Base-by-base conservation (phyloP, 2,329 filamentous ascomycete genomes). In the Ceratocystis variospora region DNA sequence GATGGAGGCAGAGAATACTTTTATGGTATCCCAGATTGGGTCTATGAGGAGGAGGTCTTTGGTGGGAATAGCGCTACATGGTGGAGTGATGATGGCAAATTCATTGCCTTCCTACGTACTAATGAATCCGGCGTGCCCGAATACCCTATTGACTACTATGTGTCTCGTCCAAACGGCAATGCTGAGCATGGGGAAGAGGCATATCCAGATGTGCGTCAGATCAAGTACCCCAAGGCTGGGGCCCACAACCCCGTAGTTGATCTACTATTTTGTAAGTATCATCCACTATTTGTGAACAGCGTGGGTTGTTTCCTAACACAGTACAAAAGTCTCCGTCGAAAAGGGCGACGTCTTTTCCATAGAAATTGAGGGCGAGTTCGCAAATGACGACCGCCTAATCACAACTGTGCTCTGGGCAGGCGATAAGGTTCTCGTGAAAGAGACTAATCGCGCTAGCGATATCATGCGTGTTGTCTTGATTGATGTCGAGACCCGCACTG, bases 151-250 rank as follows among this genome's bases (percentile, higher is more conserved):
- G 88, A 97, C 72, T 99, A 96, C 79, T 99, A 94, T 75, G 78
- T 96, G 68, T 90, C 89, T 28, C 82, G 90, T 55, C 93, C 94
- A 1, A 95, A 89, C 70, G 90, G 90, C 31, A 81, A 83, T 61
- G 70, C 80, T 61, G 86, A 90, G 3, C 77, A 81, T 0, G 91
- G 90, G 22, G 83, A 95, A 70, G 91, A 96, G 74, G 86, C 84
- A 64, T 99, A 99, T 73, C 94, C 94, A 0, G 92, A 97, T 72
- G 86, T 93, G 45, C 84, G 87, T 69, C 79, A 91, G 71, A 95
- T 99, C 82, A 99, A 99, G 76, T 99, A 99, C 72, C 95, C 94
- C 61, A 97, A 97, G 75, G 88, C 94, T 22, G 95, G 94, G 2
- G 87, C 92, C 1, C 91, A 93, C 61, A 99, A 99, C 74, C 94